Conservation (phyloP, 192 early-diverging fungal species). For the Gryganskiella cystojenkinii region DNA sequence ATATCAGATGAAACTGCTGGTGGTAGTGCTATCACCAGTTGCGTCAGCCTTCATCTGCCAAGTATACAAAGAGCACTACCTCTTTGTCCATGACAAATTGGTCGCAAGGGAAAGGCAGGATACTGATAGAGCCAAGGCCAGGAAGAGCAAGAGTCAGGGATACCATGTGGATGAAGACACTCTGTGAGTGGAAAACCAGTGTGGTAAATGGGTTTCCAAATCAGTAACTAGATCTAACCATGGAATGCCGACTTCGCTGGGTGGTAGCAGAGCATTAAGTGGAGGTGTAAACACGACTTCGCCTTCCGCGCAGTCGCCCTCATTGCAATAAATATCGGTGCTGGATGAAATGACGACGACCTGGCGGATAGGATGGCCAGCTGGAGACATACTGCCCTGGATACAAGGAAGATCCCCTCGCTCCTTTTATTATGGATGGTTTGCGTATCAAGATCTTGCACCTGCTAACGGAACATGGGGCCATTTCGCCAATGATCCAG, state of each 20-base stretch:
- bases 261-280: constrained; percentile 15
- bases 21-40: constrained; percentile 13
- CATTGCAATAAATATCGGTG: constrained; percentile 10
- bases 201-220: constrained; percentile 2
- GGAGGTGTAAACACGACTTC: constrained; percentile 30
- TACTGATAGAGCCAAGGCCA: not conserved
- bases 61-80: constrained; percentile 27
- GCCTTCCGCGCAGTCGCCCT: constrained; percentile 13
- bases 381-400: constrained; percentile 10
- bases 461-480: not conserved
- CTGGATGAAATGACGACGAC: constrained; percentile 7
- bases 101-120: constrained; percentile 4
- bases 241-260: constrained; percentile 15
- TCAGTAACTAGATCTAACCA: constrained; percentile 12
- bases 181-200: constrained; percentile 17
- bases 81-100: constrained; percentile 6
- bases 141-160: constrained; percentile 2
- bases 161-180: constrained; percentile 21
- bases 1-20: constrained; percentile 18
- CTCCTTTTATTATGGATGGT: not conserved
- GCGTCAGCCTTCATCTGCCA: constrained; percentile 18
- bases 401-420: constrained; percentile 16
- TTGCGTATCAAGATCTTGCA: constrained; percentile 13
- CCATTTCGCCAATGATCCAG: constrained; percentile 2
- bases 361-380: constrained; percentile 6